Evolutionary conservation across 2,329 filamentous ascomycete species (phyloP), one percentile per base, ranked within the genome.

Genomic region (Seiridium unicorne): DNA sequence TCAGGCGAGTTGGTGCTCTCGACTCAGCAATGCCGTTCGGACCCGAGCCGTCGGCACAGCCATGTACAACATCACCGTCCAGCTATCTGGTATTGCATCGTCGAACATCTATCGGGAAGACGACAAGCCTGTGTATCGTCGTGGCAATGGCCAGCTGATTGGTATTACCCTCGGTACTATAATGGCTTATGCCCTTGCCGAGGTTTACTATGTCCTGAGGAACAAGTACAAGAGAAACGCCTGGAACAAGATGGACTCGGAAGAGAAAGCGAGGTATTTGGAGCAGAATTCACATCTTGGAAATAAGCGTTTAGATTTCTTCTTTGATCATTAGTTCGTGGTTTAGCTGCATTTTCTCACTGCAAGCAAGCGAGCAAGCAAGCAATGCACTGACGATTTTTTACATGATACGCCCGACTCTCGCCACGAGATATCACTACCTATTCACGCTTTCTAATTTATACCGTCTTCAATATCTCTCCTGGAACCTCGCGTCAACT

Each of bases 51-150:
- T 78, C 3, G 73, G 71, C 1, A 74, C 75, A 0, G 76, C 76
- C 1, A 65, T 75, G 3, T 76, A 74, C 60, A 76, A 77, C 58
- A 77, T 81, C 72, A 73, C 75, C 49, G 77, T 81, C 4, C 80
- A 84, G 65, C 67, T 77, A 1, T 77, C 77, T 36, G 77, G 77
- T 34, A 78, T 82, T 44, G 77, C 80, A 46, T 72, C 73, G 3
- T 73, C 74, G 0, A 79, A 82, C 55, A 80, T 83, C 54, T 83
- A 82, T 66, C 76, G 80, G 26, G 69, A 74, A 60, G 74, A 82
- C 59, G 77, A 82, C 54, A 70, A 72, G 57, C 80, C 79, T 75
- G 6, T 81, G 62, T 66, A 61, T 4, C 70, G 74, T 5, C 72
- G 76, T 0, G 78, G 78, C 2, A 80, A 81, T 56, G 61, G 66